Base-by-base conservation (phyloP, 768 basidiomycete genomes). In the Termitomyces sp. region DNA sequence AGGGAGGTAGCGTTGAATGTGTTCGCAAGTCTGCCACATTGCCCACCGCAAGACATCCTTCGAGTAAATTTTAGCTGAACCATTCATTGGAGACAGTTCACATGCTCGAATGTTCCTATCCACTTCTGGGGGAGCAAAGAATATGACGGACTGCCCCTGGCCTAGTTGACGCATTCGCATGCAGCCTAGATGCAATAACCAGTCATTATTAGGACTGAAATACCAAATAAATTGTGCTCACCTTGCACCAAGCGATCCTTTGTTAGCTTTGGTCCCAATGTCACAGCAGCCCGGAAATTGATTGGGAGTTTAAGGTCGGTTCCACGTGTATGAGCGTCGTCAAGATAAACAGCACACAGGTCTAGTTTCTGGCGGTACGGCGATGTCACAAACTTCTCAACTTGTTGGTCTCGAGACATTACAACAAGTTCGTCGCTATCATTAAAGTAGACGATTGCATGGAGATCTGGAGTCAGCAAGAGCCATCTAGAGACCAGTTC, bases 241-340 rank as follows among this genome's bases (percentile, higher is more conserved):
- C 45, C 45, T 30, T 45, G 45, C 5, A 45, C 45, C 11, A 45
- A 30, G 11, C 45, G 45, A 45, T 45, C 45, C 11, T 45, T 45
- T 5, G 45, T 45, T 19, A 45, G 28, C 10, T 30, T 45, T 17
- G 45, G 45, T 12, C 45, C 45, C 28, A 45, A 30, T 30, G 45
- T 45, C n/a, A 45, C 45, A 30, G 28, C 28, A 30, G 45, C 45
- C 5, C 45, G 45, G 45, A 66, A 72, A n/a, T 67, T 55, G 1
- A n/a, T 53, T 0, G 81, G 81, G 34, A 83, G 66, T 45, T 75
- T 81, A 14, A 82, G 65, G 55, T 82, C 80, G 0, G 81, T 83
- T 5, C 80, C 81, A 58, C 80, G 55, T 17, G 72, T 76, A 53
- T 81, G 80, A 0, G 77, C 76, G 47, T 82, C 80, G 45, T 82